These are phyloP conservation scores for Blumeria hordei DNA, from an alignment of 2,329 filamentous ascomycete genomes.

Conservation along the genomic window DNA sequence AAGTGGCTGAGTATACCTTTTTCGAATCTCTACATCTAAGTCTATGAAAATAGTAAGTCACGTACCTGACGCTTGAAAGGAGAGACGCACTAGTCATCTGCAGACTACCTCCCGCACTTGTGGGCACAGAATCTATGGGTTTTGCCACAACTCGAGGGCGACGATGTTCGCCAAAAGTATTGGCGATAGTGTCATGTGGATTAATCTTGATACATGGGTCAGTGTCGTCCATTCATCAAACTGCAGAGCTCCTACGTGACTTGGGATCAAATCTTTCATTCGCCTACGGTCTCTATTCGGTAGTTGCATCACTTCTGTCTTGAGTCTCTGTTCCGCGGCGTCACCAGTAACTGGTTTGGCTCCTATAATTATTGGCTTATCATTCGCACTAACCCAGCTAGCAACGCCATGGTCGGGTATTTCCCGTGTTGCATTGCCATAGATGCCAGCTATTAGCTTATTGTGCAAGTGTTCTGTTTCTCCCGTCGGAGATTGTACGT, in stretches of 20 bases:
- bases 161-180: slow-evolving; percentile 15
- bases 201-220: slow-evolving; percentile 10
- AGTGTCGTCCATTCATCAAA: background rate
- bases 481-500: slow-evolving; percentile 26
- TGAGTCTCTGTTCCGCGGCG: slow-evolving; percentile 38
- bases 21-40: slow-evolving; percentile 41
- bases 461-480: slow-evolving; percentile 42
- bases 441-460: slow-evolving; percentile 40
- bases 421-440: slow-evolving; percentile 44
- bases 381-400: slow-evolving; percentile 47
- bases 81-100: slow-evolving; percentile 39
- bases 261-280: slow-evolving; percentile 38
- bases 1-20: slow-evolving; percentile 37
- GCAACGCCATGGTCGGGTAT: slow-evolving; percentile 43
- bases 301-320: slow-evolving; percentile 47
- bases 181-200: slow-evolving; percentile 12
- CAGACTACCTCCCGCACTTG: slow-evolving; percentile 40
- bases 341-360: slow-evolving; percentile 40
- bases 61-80: background rate
- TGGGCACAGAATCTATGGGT: slow-evolving; percentile 35
- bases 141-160: slow-evolving; percentile 16
- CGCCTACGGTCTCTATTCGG: slow-evolving; percentile 40
- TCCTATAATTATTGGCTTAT: slow-evolving; percentile 34
- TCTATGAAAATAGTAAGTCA: slow-evolving; percentile 18
- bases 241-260: slow-evolving; percentile 25